Percentiles rank a stretch among this genome's conserved stretches.
Evolutionary conservation across 331 rosid species (phyloP).

Genomic region (Saraca asoca): DNA sequence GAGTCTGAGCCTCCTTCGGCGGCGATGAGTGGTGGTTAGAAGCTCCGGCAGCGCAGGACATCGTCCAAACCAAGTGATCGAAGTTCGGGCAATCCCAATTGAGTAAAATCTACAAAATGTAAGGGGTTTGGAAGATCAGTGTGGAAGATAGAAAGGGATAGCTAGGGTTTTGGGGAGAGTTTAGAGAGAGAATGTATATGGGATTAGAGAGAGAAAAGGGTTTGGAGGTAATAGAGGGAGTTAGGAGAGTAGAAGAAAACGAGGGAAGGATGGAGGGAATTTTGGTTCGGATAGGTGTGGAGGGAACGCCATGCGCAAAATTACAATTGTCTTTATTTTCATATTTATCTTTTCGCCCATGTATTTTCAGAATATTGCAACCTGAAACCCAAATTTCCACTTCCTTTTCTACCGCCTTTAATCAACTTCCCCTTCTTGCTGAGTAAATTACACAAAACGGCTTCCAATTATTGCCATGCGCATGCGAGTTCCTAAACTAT

Average conservation of each 20-base stretch:
- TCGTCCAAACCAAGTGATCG: conserved; percentile 25
- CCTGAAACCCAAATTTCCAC: too few species aligned
- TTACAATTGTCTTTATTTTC: too few species aligned
- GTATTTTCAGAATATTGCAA: too few species aligned
- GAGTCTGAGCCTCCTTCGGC: conserved; percentile 34
- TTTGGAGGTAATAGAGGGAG: conserved; percentile 34
- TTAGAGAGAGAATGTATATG: not conserved
- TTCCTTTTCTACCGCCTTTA: too few species aligned
- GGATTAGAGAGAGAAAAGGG: conserved; percentile 40
- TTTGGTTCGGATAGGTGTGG: too few species aligned
- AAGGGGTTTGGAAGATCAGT: not conserved
- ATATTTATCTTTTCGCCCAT: too few species aligned
- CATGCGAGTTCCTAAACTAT: too few species aligned
- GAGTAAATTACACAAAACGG: too few species aligned
- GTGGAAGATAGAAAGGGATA: not conserved
- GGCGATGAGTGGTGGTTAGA: conserved; percentile 47
- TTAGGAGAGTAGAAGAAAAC: conserved; percentile 3
- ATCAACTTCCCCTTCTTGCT: too few species aligned
- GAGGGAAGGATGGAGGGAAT: too few species aligned
- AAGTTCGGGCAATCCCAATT: not conserved
- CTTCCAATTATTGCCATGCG: too few species aligned
- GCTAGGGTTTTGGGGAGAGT: not conserved
- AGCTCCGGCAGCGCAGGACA: conserved; percentile 69
- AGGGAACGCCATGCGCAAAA: too few species aligned
- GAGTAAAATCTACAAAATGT: not conserved